These are phyloP conservation scores for Backusella tarrabulga DNA, from an alignment of 192 early-diverging fungal species.

Conservation along the genomic window DNA sequence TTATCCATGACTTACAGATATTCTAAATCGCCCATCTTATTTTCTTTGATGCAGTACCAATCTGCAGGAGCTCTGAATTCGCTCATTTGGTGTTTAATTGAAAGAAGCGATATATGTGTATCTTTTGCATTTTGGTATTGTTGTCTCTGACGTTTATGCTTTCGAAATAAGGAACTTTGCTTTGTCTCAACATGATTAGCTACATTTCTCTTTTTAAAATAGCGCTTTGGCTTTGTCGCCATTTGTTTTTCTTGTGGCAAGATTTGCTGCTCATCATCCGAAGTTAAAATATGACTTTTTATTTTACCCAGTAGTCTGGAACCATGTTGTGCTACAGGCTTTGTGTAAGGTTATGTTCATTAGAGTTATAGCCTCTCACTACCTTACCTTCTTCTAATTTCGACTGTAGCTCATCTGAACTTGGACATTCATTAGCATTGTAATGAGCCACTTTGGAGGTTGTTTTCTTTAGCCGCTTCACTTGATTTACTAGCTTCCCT, in stretches of 20 bases:
- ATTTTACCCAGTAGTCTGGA: not conserved
- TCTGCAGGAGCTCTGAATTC: not conserved
- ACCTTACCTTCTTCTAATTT: not conserved
- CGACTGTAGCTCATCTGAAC: not conserved
- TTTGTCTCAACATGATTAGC: not conserved
- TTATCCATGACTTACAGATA: not conserved
- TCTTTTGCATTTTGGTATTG: not conserved
- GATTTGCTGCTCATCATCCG: not conserved
- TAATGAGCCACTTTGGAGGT: not conserved
- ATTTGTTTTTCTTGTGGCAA: not conserved
- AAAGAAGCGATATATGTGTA: not conserved
- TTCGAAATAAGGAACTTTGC: not conserved
- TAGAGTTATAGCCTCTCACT: not conserved
- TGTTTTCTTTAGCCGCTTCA: not conserved
- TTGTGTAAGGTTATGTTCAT: not conserved
- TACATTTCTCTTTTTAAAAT: not conserved
- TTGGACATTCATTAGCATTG: not conserved
- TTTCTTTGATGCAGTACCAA: not conserved
- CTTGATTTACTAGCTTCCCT: not conserved
- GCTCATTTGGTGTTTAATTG: not conserved
- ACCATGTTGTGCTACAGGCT: not conserved
- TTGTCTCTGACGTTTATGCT: not conserved
- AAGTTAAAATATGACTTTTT: conserved; percentile 1
- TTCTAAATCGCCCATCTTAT: not conserved
- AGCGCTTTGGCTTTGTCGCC: not conserved